A percentile compares a stretch with the other conserved stretches of the same genome.
Conservation (phyloP, 495 filamentous ascomycete genomes). For the Wilcoxina mikolae region DNA sequence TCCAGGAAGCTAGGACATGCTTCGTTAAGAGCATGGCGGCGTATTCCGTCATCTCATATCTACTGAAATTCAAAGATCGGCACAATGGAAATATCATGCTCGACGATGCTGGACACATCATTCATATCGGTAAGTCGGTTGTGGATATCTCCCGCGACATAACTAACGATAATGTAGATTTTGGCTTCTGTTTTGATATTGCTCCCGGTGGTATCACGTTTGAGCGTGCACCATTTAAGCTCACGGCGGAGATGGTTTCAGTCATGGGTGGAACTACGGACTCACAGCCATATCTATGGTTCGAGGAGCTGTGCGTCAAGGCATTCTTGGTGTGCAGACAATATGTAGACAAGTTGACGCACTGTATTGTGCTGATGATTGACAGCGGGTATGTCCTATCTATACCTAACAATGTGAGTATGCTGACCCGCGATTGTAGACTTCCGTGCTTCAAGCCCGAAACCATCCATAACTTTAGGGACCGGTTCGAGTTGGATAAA, state of each 20-base stretch:
- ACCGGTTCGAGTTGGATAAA: slow-evolving; percentile 86
- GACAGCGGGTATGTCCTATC: slow-evolving; percentile 49
- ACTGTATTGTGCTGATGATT: slow-evolving; percentile 88
- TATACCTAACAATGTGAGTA: slow-evolving; percentile 7
- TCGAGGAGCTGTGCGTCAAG: slow-evolving; percentile 92
- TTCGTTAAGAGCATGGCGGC: slow-evolving; percentile 99
- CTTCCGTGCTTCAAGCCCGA: slow-evolving; percentile 97
- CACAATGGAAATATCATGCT: slow-evolving; percentile 99
- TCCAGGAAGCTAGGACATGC: slow-evolving; percentile 89
- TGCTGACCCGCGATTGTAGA: not conserved
- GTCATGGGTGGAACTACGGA: slow-evolving; percentile 85
- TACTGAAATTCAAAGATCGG: slow-evolving; percentile 96
- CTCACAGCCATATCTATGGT: slow-evolving; percentile 84
- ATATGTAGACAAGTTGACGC: slow-evolving; percentile 67
- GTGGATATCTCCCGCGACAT: no score
- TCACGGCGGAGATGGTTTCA: slow-evolving; percentile 91
- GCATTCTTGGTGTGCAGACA: slow-evolving; percentile 83
- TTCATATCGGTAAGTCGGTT: slow-evolving; percentile 51
- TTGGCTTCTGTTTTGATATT: slow-evolving; percentile 99
- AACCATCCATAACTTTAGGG: slow-evolving; percentile 78
- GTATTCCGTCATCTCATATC: slow-evolving; percentile 95
- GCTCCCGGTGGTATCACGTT: slow-evolving; percentile 92
- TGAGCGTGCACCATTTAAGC: slow-evolving; percentile 94
- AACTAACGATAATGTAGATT: slow-evolving; percentile 41
- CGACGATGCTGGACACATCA: slow-evolving; percentile 88